Evolutionary conservation across 352 stramenopile species (phyloP).

Genomic region (Phytophthora megakarya): DNA sequence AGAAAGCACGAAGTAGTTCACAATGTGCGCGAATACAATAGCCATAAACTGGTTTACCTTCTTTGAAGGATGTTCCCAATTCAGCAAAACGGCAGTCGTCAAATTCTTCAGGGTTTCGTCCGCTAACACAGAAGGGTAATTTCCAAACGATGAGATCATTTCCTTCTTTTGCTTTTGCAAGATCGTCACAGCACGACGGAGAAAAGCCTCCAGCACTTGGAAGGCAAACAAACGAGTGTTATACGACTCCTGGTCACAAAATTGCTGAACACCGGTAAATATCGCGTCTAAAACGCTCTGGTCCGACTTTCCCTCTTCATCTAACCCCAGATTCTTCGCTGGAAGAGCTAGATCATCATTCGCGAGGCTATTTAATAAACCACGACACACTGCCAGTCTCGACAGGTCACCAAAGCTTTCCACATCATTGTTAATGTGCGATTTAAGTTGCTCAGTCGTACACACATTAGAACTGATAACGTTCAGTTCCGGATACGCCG

Average conservation of each 20-base stretch:
- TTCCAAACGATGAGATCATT: not conserved
- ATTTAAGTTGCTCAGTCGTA: slow-evolving; percentile 16
- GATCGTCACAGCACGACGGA: slow-evolving; percentile 62
- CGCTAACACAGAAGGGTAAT: slow-evolving; percentile 20
- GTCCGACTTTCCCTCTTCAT: slow-evolving; percentile 3
- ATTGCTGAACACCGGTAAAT: slow-evolving; percentile 55
- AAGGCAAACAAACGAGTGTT: slow-evolving; percentile 81
- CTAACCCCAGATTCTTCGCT: slow-evolving; percentile 17
- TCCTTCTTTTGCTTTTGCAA: slow-evolving; percentile 44
- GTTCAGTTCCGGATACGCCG: slow-evolving; percentile 43
- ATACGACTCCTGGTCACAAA: slow-evolving; percentile 63
- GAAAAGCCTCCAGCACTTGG: slow-evolving; percentile 79
- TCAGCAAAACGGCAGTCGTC: slow-evolving; percentile 66
- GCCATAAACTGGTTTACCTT: slow-evolving; percentile 89
- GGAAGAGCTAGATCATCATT: slow-evolving; percentile 51
- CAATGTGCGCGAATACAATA: slow-evolving; percentile 76
- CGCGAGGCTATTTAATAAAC: slow-evolving; percentile 65
- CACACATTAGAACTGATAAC: slow-evolving; percentile 16
- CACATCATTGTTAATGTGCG: slow-evolving; percentile 47
- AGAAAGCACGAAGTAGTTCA: slow-evolving; percentile 60
- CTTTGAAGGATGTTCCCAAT: slow-evolving; percentile 87
- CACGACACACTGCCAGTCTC: slow-evolving; percentile 70
- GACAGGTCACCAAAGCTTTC: slow-evolving; percentile 54
- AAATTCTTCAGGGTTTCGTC: slow-evolving; percentile 50
- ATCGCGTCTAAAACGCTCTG: slow-evolving; percentile 57